Evolutionary conservation across 768 basidiomycete genomes (phyloP).

Genomic region (Mycena albidolilacea): DNA sequence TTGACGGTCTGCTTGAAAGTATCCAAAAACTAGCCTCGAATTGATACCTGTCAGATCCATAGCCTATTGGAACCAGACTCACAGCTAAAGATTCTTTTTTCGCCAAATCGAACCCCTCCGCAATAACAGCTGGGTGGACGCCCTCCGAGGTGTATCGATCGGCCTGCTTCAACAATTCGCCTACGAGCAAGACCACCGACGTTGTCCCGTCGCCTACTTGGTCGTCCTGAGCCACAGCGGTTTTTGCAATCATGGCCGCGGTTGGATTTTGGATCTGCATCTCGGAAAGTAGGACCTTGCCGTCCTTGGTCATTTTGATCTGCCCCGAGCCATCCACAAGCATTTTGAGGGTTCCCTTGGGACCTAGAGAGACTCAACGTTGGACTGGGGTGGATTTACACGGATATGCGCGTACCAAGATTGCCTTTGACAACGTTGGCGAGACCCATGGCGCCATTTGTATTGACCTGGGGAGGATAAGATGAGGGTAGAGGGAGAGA

Average conservation of each 20-base stretch:
- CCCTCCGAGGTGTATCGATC: constrained; percentile 98
- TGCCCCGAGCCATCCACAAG: constrained; percentile 98
- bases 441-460: constrained; percentile 95
- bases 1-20: constrained; percentile 84
- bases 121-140: constrained; percentile 97
- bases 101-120: constrained; percentile 95
- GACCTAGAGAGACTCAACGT: constrained; percentile 67
- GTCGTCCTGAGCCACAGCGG: constrained; percentile 98
- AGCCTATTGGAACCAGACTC: constrained; percentile 46
- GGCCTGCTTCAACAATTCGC: constrained; percentile 96
- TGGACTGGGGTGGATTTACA: constrained; percentile 13
- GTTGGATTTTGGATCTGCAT: constrained; percentile 99
- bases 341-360: constrained; percentile 99
- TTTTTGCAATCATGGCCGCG: constrained; percentile 98
- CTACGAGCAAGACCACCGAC: constrained; percentile 95
- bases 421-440: constrained; percentile 98
- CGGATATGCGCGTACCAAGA: constrained; percentile 73
- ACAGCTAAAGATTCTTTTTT: constrained; percentile 95
- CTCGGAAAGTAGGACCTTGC: constrained; percentile 97
- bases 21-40: constrained; percentile 85
- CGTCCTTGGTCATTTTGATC: constrained; percentile 99
- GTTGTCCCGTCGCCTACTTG: constrained; percentile 99
- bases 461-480: constrained; percentile 77
- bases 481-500: constrained; percentile 39
- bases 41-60: constrained; percentile 20